Evolutionary conservation across 441 rosid genomes (phyloP).

Genomic region (Populus hybrid): DNA sequence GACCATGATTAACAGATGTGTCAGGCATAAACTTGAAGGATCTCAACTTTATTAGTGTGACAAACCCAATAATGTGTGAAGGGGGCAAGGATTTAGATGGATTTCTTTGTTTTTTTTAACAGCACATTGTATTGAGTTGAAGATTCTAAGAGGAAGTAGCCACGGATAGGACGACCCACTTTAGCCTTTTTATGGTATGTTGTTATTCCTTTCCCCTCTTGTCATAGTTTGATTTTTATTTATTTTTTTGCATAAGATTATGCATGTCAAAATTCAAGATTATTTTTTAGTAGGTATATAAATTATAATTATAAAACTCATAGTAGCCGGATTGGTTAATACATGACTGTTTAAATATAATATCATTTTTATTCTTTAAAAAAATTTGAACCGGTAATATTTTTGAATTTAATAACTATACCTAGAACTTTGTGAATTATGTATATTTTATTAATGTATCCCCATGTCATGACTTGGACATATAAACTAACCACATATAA

Average conservation of each 20-base stretch:
- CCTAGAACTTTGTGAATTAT: not conserved
- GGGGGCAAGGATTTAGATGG: not conserved
- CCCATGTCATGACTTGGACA: too few species aligned
- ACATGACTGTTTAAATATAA: too few species aligned
- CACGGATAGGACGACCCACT: not conserved
- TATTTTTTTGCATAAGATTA: too few species aligned
- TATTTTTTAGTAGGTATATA: not conserved
- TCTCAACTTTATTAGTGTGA: not conserved
- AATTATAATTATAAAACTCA: too few species aligned
- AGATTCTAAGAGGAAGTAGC: not conserved
- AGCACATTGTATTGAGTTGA: not conserved
- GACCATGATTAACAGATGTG: not conserved
- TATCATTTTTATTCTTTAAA: too few species aligned
- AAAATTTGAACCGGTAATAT: too few species aligned
- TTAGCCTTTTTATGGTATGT: not conserved
- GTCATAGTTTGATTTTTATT: not conserved
- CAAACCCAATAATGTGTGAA: not conserved
- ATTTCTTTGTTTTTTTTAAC: too few species aligned
- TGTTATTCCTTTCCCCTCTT: not conserved
- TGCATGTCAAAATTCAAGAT: not conserved
- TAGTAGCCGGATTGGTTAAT: rapidly evolving
- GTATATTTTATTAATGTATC: too few species aligned
- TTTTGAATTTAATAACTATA: too few species aligned
- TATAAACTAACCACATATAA: too few species aligned
- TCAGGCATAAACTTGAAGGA: not conserved